phyloP scores from a whole-genome alignment of 2,329 filamentous ascomycete genomes.

The Xylaria sp. region DNA sequence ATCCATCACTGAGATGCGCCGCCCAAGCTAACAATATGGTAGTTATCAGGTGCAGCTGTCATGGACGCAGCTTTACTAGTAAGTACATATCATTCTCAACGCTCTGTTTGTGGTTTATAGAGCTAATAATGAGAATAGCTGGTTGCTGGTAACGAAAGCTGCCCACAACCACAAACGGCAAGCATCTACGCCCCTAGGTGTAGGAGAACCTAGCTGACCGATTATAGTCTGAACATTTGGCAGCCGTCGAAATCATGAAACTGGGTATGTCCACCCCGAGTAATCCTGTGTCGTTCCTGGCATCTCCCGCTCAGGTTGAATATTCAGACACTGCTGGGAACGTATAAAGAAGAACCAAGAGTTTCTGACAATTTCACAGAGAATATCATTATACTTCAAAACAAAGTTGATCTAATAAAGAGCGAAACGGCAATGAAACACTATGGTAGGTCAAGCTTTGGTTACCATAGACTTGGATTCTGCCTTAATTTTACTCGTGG shows the following conservation, averaged over 20 bases:
- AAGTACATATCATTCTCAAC: conserved; percentile 52
- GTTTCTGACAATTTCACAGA: conserved; percentile 57
- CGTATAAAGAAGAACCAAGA: neutral
- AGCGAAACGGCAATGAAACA: conserved; percentile 94
- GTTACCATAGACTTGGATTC: neutral
- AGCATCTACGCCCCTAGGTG: neutral
- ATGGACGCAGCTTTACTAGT: conserved; percentile 98
- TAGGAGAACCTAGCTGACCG: conserved; percentile 8
- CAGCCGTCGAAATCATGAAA: conserved; percentile 99
- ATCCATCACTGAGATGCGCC: neutral
- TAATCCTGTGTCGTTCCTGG: neutral
- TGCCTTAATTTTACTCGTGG: neutral
- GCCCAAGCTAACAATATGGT: conserved; percentile 19
- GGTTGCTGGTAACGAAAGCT: conserved; percentile 95
- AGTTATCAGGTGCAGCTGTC: conserved; percentile 94
- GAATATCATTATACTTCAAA: conserved; percentile 99
- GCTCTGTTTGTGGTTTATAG: neutral
- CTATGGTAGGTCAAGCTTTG: conserved; percentile 61
- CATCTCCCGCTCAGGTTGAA: neutral
- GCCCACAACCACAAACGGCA: conserved; percentile 91
- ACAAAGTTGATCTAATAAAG: conserved; percentile 99
- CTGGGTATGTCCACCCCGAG: conserved; percentile 56
- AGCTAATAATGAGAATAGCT: conserved; percentile 31
- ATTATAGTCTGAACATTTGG: conserved; percentile 84
- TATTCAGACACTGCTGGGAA: neutral